Evolutionary conservation across 1,284 basidiomycete species (phyloP).

Genomic region (Pseudozyma sp.): DNA sequence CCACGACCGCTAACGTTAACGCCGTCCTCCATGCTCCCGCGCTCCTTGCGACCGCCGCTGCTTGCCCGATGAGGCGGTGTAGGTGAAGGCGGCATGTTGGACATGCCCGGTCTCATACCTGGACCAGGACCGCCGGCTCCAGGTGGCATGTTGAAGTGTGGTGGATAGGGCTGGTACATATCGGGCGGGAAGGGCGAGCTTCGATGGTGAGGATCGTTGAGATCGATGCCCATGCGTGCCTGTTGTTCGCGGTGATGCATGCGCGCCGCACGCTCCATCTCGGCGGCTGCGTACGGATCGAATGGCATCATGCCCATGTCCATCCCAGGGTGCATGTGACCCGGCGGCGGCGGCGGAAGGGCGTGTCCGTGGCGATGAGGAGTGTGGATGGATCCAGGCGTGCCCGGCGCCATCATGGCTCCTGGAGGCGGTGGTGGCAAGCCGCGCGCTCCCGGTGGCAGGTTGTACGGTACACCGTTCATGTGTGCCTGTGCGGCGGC

Average conservation of each 20-base stretch:
- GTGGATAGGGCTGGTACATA: slow-evolving; percentile 41
- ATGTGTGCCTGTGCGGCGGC: slow-evolving; percentile 46
- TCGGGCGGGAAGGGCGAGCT: slow-evolving; percentile 46
- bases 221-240: slow-evolving; percentile 34
- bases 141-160: slow-evolving; percentile 32
- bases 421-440: slow-evolving; percentile 43
- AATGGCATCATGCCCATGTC: slow-evolving; percentile 46
- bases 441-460: slow-evolving; percentile 22
- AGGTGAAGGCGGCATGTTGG: slow-evolving; percentile 30
- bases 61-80: slow-evolving; percentile 39
- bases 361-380: slow-evolving; percentile 37
- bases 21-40: slow-evolving; percentile 20
- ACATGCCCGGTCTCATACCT: slow-evolving; percentile 5
- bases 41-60: slow-evolving; percentile 30
- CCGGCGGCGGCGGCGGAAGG: slow-evolving; percentile 31
- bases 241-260: slow-evolving; percentile 53
- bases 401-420: slow-evolving; percentile 35
- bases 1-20: slow-evolving; percentile 24
- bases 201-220: slow-evolving; percentile 38
- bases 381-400: slow-evolving; percentile 28
- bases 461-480: slow-evolving; percentile 36
- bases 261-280: slow-evolving; percentile 48
- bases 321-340: slow-evolving; percentile 33
- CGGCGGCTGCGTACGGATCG: slow-evolving; percentile 43
- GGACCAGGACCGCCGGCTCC: slow-evolving; percentile 22